Conservation (phyloP, 345 rosid species). For the Capsella bursapastoris region DNA sequence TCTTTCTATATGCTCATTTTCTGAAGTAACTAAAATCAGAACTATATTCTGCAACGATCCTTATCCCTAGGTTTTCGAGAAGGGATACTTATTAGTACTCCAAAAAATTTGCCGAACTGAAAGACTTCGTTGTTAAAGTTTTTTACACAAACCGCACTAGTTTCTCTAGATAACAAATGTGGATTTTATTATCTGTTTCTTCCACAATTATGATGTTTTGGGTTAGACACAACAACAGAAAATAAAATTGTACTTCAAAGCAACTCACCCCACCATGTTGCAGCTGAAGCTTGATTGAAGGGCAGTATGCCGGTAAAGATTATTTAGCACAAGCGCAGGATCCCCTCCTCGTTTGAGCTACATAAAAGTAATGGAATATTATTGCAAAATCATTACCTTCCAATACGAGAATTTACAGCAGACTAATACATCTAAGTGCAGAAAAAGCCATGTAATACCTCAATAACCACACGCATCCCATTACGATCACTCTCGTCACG, state of each 20-base stretch:
- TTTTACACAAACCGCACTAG: constrained; percentile 13
- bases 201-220: neutral
- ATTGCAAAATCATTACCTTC: constrained; percentile 22
- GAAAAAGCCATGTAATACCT: constrained; percentile 55
- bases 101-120: neutral
- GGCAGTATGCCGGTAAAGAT: constrained; percentile 85
- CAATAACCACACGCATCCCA: constrained; percentile 95
- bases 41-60: neutral
- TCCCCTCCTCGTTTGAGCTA: constrained; percentile 94
- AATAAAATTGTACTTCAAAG: constrained; percentile 27
- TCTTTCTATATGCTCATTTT: neutral
- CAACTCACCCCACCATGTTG: constrained; percentile 94
- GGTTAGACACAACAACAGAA: constrained; percentile 2
- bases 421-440: constrained; percentile 1
- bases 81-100: neutral
- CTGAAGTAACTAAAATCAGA: constrained; percentile 7
- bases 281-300: constrained; percentile 96
- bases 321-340: constrained; percentile 78
- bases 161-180: constrained; percentile 11
- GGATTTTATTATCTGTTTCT: neutral
- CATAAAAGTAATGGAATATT: constrained; percentile 15
- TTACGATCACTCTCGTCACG: constrained; percentile 96
- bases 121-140: neutral
- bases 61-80: neutral
- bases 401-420: constrained; percentile 2